Conservation (phyloP, 306 rosid species). For the Gleditsia sinensis region DNA sequence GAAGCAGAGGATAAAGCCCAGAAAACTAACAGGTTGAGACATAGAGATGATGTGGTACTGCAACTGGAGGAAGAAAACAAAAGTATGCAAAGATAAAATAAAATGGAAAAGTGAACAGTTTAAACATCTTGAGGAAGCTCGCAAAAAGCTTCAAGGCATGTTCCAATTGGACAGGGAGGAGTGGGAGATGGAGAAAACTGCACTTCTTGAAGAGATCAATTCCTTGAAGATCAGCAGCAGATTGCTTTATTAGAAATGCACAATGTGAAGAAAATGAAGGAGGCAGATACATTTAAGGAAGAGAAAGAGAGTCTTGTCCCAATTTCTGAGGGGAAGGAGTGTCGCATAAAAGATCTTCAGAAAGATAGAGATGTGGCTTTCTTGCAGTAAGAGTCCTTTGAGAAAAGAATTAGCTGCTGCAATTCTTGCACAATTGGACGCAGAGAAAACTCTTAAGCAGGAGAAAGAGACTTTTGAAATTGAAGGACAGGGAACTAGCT, state of each 20-base stretch:
- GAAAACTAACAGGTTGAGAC: constrained; percentile 38
- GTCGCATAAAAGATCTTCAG: constrained; percentile 44
- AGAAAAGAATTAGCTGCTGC: constrained; percentile 51
- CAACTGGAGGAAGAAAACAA: constrained; percentile 59
- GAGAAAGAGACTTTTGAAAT: too few species aligned
- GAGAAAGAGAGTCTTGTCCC: constrained; percentile 42
- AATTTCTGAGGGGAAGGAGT: constrained; percentile 47
- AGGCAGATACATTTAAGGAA: constrained; percentile 39
- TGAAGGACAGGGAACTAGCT: too few species aligned
- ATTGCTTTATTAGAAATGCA: constrained; percentile 42
- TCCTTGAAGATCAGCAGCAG: constrained; percentile 52
- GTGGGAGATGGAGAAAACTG: constrained; percentile 60
- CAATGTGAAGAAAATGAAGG: constrained; percentile 40
- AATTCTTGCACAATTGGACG: constrained; percentile 39
- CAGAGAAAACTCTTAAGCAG: too few species aligned
- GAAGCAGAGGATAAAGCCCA: constrained; percentile 53
- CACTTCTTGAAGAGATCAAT: constrained; percentile 45
- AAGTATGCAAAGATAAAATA: constrained; percentile 50
- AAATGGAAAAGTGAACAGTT: constrained; percentile 81
- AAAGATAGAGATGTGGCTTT: constrained; percentile 23
- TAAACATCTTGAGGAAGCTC: constrained; percentile 73
- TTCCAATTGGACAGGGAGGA: constrained; percentile 46
- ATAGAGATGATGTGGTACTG: constrained; percentile 53
- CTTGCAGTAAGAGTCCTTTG: constrained; percentile 49
- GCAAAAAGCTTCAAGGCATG: too few species aligned